Base-by-base conservation (phyloP, 2,329 filamentous ascomycete species). In the Exophiala bonariae region DNA sequence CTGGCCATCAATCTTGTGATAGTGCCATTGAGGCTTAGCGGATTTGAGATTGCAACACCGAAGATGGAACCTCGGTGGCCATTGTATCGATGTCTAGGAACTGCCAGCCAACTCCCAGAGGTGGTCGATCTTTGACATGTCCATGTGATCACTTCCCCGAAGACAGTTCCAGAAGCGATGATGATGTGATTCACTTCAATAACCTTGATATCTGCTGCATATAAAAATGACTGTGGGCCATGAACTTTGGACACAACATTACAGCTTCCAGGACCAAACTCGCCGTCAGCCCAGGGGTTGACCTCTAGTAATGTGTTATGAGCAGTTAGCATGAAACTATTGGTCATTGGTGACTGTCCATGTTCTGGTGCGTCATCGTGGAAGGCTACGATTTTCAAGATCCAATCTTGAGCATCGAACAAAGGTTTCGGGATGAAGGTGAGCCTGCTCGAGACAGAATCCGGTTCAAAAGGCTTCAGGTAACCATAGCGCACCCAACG, bases 61-160 rank as follows among this genome's bases (percentile, higher is more conserved):
- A 96, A 99, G 20, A 99, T 86, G 1, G 92, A 96, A 0, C 93
- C 93, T 61, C 96, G 90, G 61, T 99, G 93, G 1, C 81, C 82
- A 7, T 75, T 74, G 59, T 84, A 83, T 34, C 77, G 73, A 54
- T 78, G 75, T 57, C 82, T 78, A 11, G 77, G 72, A 4, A 65
- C 68, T 11, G 69, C 64, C 18, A 55, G 54, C 20, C 62, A 62
- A 28, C 56, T 38, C 8, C 52, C 23, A 7, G 39, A 47, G 11
- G 47, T 37, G 14, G 47, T 37, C 11, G 58, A 44, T 32, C 36
- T 58, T 37, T 71, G 69, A 58, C 82, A 90, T 55, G 84, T 87
- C 93, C 93, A 97, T 13, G 95, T 80, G 30, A 96, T 76, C 26
- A 99, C 87, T 66, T 97, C 91, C 3, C 93, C 93, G 67, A 97